phyloP scores from a whole-genome alignment of 306 rosid genomes.

The Alnus rubra region DNA sequence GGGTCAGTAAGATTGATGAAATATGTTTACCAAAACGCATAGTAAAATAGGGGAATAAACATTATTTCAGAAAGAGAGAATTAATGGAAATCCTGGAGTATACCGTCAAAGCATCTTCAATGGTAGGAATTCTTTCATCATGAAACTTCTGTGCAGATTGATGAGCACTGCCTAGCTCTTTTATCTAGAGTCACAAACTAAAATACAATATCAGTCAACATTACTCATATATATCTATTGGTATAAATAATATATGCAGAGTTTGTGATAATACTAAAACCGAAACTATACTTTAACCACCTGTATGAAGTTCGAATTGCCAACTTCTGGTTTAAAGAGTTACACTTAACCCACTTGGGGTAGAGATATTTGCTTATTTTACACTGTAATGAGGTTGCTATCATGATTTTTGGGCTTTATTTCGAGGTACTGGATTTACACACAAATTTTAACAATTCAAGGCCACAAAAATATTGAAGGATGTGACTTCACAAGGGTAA shows the following conservation, averaged over 20 bases:
- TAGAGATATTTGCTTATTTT: background rate
- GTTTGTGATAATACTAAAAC: background rate
- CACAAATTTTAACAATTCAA: background rate
- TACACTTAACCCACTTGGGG: background rate
- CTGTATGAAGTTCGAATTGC: background rate
- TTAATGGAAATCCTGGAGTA: conserved; percentile 8
- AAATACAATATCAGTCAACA: conserved; percentile 36
- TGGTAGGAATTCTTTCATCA: conserved; percentile 56
- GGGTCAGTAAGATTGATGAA: background rate
- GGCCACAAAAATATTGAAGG: background rate
- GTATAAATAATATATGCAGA: background rate
- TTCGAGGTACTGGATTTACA: background rate
- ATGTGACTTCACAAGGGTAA: background rate
- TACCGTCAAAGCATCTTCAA: conserved; percentile 84
- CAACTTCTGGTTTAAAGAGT: background rate
- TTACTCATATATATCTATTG: conserved; percentile 5
- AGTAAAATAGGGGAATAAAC: background rate
- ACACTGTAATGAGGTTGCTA: background rate
- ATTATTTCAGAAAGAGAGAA: conserved; percentile 2
- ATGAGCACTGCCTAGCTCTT: conserved; percentile 47
- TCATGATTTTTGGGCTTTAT: background rate
- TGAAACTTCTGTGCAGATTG: conserved; percentile 42
- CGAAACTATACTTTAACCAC: no score
- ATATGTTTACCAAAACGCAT: conserved; percentile 1
- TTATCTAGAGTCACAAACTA: conserved; percentile 61